Evolutionary conservation across 352 stramenopile genomes (phyloP).

Genomic region (Phytopythium ostracodes): DNA sequence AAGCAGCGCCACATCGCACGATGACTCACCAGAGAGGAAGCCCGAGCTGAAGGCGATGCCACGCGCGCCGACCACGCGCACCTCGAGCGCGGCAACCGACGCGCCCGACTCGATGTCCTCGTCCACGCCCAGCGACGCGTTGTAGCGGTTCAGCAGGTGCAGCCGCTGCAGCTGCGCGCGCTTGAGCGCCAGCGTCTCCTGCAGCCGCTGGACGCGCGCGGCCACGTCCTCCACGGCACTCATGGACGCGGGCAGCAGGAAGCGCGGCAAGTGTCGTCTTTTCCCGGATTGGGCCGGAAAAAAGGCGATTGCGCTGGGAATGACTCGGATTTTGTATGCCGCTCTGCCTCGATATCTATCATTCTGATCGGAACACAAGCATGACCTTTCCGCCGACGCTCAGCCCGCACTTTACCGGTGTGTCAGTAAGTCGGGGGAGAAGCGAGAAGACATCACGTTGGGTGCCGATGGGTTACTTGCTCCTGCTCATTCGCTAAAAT

Average conservation of each 20-base stretch:
- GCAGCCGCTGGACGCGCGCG: constrained; percentile 43
- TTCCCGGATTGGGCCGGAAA: not conserved
- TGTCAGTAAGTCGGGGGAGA: constrained; percentile 1
- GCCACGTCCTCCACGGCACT: constrained; percentile 69
- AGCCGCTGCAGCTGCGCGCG: constrained; percentile 36
- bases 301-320: not conserved
- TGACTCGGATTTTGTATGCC: not conserved
- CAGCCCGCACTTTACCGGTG: not conserved
- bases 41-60: constrained; percentile 44
- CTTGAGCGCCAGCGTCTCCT: constrained; percentile 42
- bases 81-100: constrained; percentile 42
- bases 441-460: not conserved
- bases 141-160: constrained; percentile 46
- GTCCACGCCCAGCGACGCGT: constrained; percentile 41
- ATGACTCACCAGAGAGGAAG: constrained; percentile 28
- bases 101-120: constrained; percentile 33
- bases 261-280: not conserved
- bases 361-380: not conserved
- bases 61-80: constrained; percentile 34
- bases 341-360: not conserved
- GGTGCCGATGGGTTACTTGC: not conserved
- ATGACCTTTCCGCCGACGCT: constrained; percentile 5
- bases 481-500: not conserved
- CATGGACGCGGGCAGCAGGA: constrained; percentile 18
- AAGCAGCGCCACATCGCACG: not conserved